Evolutionary conservation across 345 rosid species (phyloP).

Genomic region (Salix suchowensis): DNA sequence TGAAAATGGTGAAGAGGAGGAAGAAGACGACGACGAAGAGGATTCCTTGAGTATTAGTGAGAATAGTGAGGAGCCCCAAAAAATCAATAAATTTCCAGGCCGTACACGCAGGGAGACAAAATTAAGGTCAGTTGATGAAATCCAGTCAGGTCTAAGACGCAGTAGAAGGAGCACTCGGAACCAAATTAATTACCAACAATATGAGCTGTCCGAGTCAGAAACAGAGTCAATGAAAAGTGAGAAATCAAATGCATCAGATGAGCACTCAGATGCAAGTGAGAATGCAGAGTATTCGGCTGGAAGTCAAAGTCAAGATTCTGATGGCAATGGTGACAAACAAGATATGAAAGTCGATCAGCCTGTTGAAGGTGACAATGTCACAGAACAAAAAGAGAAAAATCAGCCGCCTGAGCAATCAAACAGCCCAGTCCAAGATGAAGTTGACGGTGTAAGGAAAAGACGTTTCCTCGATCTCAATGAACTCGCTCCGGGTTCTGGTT

Average conservation of each 20-base stretch:
- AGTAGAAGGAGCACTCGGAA: conserved; percentile 84
- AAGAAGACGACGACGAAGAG: conserved; percentile 82
- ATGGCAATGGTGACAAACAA: conserved; percentile 43
- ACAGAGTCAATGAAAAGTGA: conserved; percentile 49
- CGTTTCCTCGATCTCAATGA: conserved; percentile 86
- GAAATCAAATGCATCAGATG: conserved; percentile 53
- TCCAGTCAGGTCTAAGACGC: conserved; percentile 86
- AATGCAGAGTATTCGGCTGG: conserved; percentile 51
- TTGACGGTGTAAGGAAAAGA: conserved; percentile 45
- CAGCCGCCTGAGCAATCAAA: conserved; percentile 42
- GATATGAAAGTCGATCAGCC: conserved; percentile 47
- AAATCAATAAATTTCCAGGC: conserved; percentile 63
- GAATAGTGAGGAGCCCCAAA: conserved; percentile 70
- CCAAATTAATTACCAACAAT: conserved; percentile 69
- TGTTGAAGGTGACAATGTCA: conserved; percentile 31
- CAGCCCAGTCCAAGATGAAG: conserved; percentile 56
- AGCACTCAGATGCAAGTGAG: conserved; percentile 60
- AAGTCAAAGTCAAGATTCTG: conserved; percentile 65
- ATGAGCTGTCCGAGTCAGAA: conserved; percentile 84
- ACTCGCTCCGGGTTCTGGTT: conserved; percentile 90
- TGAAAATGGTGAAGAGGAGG: conserved; percentile 82
- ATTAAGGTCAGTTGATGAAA: conserved; percentile 61
- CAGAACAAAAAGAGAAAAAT: conserved; percentile 40
- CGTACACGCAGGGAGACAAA: conserved; percentile 71
- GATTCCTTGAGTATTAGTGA: conserved; percentile 73